phyloP scores from a whole-genome alignment of 2,329 filamentous ascomycete species.

The Dactylonectria estremocensis region DNA sequence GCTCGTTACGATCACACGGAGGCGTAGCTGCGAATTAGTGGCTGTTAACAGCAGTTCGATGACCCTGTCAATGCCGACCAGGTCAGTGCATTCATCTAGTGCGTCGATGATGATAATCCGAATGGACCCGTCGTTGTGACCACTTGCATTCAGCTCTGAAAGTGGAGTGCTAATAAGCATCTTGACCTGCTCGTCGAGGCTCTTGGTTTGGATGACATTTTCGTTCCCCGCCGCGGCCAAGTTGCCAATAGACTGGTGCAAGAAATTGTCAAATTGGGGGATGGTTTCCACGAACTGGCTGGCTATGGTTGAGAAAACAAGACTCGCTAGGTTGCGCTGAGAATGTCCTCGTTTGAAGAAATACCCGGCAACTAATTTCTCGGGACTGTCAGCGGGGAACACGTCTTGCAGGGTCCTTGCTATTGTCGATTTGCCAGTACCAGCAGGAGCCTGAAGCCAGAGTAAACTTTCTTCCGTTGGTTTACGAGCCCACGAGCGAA shows the following conservation, averaged over 20 bases:
- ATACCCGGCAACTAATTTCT: slow-evolving; percentile 54
- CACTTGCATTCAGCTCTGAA: background rate
- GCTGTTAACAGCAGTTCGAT: no score
- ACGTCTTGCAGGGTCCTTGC: slow-evolving; percentile 25
- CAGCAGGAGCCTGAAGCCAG: slow-evolving; percentile 31
- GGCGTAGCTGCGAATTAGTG: no score
- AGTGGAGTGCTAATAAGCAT: slow-evolving; percentile 29
- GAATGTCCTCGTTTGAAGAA: slow-evolving; percentile 60
- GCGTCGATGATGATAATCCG: slow-evolving; percentile 52
- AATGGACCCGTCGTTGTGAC: fast-evolving
- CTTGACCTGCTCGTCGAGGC: slow-evolving; percentile 29
- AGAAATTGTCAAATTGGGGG: slow-evolving; percentile 38
- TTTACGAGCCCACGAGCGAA: background rate
- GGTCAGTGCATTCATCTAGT: slow-evolving; percentile 43
- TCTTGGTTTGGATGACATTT: background rate
- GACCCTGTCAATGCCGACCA: background rate
- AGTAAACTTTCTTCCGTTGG: background rate
- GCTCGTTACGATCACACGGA: slow-evolving; percentile 14
- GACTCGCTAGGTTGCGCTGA: slow-evolving; percentile 52
- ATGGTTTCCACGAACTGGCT: slow-evolving; percentile 49
- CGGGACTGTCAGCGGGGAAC: background rate
- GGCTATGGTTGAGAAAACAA: slow-evolving; percentile 58
- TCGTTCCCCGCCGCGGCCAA: background rate
- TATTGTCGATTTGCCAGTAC: slow-evolving; percentile 43
- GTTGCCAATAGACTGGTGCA: slow-evolving; percentile 18